Base-by-base conservation (phyloP, 352 stramenopile genomes). In the Albugo laibachii region DNA sequence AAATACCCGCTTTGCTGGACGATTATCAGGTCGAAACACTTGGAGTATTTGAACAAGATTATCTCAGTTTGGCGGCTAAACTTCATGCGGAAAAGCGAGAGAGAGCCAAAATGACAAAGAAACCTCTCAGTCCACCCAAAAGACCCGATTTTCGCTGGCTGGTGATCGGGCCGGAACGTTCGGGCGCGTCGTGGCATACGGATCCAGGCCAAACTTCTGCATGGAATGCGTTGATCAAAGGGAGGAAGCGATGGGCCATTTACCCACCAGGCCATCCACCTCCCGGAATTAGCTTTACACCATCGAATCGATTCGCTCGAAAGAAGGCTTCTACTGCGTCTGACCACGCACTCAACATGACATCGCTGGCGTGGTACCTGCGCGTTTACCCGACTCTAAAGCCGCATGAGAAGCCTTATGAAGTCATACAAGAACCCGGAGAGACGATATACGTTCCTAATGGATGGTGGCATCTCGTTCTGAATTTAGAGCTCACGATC, bases 361-460 rank as follows among this genome's bases (percentile, higher is more conserved):
- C 78, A 11, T 88, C 78, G 18, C 62, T 92, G 5, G 63, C 69
- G 48, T 92, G 78, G 78, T 92, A 87, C 48, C 48, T 92, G 15
- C 65, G 88, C 50, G 72, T 92, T 15, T 92, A 92, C 45, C 78
- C 78, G 19, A 87, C 71, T 34, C 64, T 92, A 21, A 45, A 53
- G 31, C 63, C 72, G 6, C 66, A 83, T 42, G 52, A 92, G 52
- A 81, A 77, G 35, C 78, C 78, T 16, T 62, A 80, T 11, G 75
- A 92, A 50, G 61, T 92, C 2, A 72, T 96, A 24, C 89, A 96
- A 41, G 69, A 94, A 56, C 72, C 91, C 12, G 93, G 94, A 11
- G 94, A 98, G 54, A 87, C 94, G 5, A 81, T 98, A 41, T 98
- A 96, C 69, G 92, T 98, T 18, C 93, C 94, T 5, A 94, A 88